These are phyloP conservation scores for Yueomyces sp. DNA, from an alignment of 805 yeast species.

Conservation along the genomic window DNA sequence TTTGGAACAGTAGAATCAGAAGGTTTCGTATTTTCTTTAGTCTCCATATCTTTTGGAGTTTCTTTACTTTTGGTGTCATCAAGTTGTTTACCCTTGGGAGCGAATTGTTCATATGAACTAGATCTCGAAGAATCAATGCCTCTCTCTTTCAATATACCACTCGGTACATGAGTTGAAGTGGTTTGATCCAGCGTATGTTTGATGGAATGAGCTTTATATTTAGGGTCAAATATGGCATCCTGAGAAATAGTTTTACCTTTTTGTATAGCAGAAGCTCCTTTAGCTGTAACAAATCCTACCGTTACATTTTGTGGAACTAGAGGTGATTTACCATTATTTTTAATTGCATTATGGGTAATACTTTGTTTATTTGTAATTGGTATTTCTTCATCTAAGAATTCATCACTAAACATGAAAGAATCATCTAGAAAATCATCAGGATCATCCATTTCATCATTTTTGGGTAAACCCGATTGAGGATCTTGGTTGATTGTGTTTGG, in stretches of 20 bases:
- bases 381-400: conserved; percentile 27
- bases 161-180: conserved; percentile 46
- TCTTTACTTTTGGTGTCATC: neutral
- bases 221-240: conserved; percentile 39
- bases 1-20: neutral
- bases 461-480: neutral
- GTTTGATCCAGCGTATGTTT: conserved; percentile 54
- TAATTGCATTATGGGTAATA: neutral
- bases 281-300: conserved; percentile 45
- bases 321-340: conserved; percentile 1
- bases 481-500: neutral
- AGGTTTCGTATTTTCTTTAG: too few species aligned
- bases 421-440: conserved; percentile 34
- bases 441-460: neutral
- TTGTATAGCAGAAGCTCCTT: conserved; percentile 45
- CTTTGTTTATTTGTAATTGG: conserved; percentile 13
- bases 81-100: conserved; percentile 21
- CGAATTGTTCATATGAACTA: conserved; percentile 17
- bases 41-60: neutral
- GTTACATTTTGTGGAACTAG: conserved; percentile 1
- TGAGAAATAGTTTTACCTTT: conserved; percentile 26
- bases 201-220: conserved; percentile 41
- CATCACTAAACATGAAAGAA: conserved; percentile 41
- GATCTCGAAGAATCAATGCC: conserved; percentile 10
- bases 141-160: conserved; percentile 13